These are phyloP conservation scores for Fusarium sp. DNA, from an alignment of 2,329 filamentous ascomycete species.

Conservation along the genomic window DNA sequence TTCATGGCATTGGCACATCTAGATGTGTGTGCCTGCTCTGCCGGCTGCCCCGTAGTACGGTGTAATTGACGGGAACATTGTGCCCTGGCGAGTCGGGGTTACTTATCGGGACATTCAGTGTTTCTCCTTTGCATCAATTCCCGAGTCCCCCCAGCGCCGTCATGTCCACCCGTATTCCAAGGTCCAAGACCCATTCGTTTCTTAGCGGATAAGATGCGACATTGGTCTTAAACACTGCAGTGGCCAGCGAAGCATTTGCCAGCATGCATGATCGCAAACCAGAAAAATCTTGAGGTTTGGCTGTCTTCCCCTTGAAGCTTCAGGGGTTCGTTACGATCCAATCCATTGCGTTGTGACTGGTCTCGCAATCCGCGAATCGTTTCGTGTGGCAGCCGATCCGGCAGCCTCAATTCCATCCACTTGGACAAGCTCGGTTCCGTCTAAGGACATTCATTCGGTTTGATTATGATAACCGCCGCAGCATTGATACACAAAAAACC, in stretches of 20 bases:
- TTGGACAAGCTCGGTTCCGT: conserved; percentile 20
- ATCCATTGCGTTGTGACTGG: conserved; percentile 33
- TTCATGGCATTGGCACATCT: not conserved
- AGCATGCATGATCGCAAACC: conserved; percentile 8
- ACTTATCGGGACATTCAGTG: conserved; percentile 24
- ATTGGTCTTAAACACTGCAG: conserved; percentile 41
- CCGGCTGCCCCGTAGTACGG: not conserved
- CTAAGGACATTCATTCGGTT: conserved; percentile 14
- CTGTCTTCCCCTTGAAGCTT: conserved; percentile 18
- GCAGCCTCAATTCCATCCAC: conserved; percentile 43
- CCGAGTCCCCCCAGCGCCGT: conserved; percentile 14
- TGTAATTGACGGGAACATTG: not conserved
- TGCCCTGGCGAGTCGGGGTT: not conserved
- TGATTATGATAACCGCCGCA: conserved; percentile 25
- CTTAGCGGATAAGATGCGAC: conserved; percentile 40
- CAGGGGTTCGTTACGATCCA: conserved; percentile 38
- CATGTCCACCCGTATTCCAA: conserved; percentile 17
- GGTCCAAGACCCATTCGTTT: conserved; percentile 5
- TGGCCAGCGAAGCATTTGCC: conserved; percentile 20
- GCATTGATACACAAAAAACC: conserved; percentile 4
- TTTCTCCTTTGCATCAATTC: conserved; percentile 28
- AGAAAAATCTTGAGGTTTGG: not conserved
- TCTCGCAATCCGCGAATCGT: conserved; percentile 35
- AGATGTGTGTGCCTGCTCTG: not conserved
- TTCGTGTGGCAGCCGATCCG: conserved; percentile 43